Base-by-base conservation (phyloP, 208 protist species). In the Porcisia hertigi region DNA sequence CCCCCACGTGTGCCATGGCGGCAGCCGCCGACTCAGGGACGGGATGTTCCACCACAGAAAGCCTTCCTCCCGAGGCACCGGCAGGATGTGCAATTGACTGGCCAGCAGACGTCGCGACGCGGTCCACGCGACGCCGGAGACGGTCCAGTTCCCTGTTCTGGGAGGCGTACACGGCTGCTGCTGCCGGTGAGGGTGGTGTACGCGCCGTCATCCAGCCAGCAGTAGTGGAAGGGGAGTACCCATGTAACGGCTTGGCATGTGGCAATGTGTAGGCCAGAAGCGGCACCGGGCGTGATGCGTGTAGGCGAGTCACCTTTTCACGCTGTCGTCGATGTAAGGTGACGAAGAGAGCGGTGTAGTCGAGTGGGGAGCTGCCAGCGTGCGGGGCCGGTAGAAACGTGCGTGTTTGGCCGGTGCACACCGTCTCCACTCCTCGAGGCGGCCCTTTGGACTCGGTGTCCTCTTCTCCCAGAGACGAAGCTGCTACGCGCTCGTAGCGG, bases 321-420 rank as follows among this genome's bases (percentile, higher is more conserved):
- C 69, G 55, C 71, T 73, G 77, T 16, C 64, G 64, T 11, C 71
- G 77, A 63, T 81, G 65, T 39, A 77, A 49, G 8, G 55, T 69
- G 14, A 73, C 53, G 65, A 77, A 81, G 71, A 81, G 77, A 25
- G 71, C 2, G 16, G 77, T 73, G 57, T 81, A 81, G 71, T 81
- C 77, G 55, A 81, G 77, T 1, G 77, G 77, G 65, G 71, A 77
- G 77, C 77, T 81, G 72, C 57, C 77, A 25, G 71, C 3, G 72
- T 77, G 77, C 43, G 77, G 77, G 39, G 66, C 73, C 8, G 77
- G 72, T 7, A 81, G 71, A 53, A 73, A 69, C 8, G 65, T 76
- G 41, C 71, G 77, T 8, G 52, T 58, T 57, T 70, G 57, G 3
- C 77, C 72, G 5, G 53, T 65, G 63, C 76, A 75, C n/a, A 80